Conservation (phyloP, 1,284 basidiomycete genomes). For the Heimioporus retisporus region DNA sequence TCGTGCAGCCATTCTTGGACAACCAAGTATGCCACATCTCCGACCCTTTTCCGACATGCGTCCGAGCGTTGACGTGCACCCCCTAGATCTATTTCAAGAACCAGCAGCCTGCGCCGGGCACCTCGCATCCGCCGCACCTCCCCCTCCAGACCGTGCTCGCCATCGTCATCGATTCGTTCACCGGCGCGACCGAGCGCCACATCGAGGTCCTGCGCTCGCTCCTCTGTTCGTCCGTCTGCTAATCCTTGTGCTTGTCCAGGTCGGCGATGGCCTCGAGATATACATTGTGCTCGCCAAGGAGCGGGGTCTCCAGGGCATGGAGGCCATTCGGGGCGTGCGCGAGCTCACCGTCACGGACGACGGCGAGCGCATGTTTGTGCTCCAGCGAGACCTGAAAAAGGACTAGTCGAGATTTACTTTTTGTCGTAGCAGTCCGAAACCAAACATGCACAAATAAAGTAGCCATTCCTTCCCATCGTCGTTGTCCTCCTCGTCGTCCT, state of each 20-base stretch:
- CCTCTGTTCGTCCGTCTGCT: conserved; percentile 19
- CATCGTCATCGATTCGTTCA: conserved; percentile 94
- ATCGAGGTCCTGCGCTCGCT: conserved; percentile 76
- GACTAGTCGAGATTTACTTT: conserved; percentile 46
- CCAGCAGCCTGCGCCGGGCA: conserved; percentile 76
- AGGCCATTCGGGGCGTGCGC: conserved; percentile 66
- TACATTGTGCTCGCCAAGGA: conserved; percentile 85
- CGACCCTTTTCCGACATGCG: too few relatives aligned
- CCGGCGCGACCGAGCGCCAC: conserved; percentile 94
- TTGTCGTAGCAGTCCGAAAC: too few relatives aligned
- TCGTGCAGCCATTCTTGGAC: conserved; percentile 96
- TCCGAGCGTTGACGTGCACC: too few relatives aligned
- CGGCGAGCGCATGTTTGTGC: conserved; percentile 79
- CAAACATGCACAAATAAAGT: too few relatives aligned
- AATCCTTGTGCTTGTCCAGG: conserved; percentile 55
- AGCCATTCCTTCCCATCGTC: too few relatives aligned
- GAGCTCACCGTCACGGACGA: conserved; percentile 68
- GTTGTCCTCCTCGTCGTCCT: too few relatives aligned
- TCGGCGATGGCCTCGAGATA: conserved; percentile 94
- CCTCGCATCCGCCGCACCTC: conserved; percentile 81
- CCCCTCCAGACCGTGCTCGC: conserved; percentile 84
- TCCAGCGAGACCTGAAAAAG: conserved; percentile 81
- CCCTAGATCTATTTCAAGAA: conserved; percentile 96
- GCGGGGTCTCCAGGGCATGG: conserved; percentile 70
- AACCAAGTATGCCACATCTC: conserved; percentile 77